Evolutionary conservation across 2,329 filamentous ascomycete species (phyloP).

Genomic region (Pseudocercospora musae): DNA sequence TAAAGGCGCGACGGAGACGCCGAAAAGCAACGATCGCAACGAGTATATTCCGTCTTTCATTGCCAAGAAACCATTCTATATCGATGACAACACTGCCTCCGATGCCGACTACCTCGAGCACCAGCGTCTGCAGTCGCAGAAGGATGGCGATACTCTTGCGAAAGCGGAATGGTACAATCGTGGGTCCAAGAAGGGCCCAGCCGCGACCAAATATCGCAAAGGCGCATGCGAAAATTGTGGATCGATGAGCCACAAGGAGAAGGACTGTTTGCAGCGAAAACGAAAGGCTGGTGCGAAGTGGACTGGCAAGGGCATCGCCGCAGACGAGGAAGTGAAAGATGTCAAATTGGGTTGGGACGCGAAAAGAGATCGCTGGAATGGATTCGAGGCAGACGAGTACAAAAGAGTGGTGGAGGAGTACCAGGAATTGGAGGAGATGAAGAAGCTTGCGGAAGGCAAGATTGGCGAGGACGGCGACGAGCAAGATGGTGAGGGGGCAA

Average conservation of each 20-base stretch:
- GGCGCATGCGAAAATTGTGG: slow-evolving; percentile 98
- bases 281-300: slow-evolving; percentile 86
- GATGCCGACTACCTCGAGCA: slow-evolving; percentile 90
- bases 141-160: slow-evolving; percentile 55
- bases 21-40: slow-evolving; percentile 78
- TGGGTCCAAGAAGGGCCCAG: slow-evolving; percentile 71
- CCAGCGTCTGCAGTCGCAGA: slow-evolving; percentile 75
- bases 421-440: slow-evolving; percentile 77
- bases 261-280: slow-evolving; percentile 86
- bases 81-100: slow-evolving; percentile 69
- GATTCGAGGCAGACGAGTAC: slow-evolving; percentile 90
- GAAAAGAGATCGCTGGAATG: slow-evolving; percentile 96
- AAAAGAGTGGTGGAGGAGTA: slow-evolving; percentile 83
- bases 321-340: slow-evolving; percentile 82
- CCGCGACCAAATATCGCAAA: slow-evolving; percentile 95
- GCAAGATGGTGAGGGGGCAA: slow-evolving; percentile 54
- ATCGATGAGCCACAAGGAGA: slow-evolving; percentile 91
- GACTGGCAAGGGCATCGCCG: slow-evolving; percentile 89
- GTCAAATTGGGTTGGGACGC: slow-evolving; percentile 92
- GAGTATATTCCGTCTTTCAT: slow-evolving; percentile 98
- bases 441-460: slow-evolving; percentile 40
- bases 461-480: slow-evolving; percentile 43
- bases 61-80: slow-evolving; percentile 95
- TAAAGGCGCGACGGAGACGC: slow-evolving; percentile 59
- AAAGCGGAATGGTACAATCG: slow-evolving; percentile 90